A percentile compares a stretch with the other conserved stretches of the same genome.
phyloP scores from a whole-genome alignment of 768 basidiomycete species.

The Trametes cinnabarina region DNA sequence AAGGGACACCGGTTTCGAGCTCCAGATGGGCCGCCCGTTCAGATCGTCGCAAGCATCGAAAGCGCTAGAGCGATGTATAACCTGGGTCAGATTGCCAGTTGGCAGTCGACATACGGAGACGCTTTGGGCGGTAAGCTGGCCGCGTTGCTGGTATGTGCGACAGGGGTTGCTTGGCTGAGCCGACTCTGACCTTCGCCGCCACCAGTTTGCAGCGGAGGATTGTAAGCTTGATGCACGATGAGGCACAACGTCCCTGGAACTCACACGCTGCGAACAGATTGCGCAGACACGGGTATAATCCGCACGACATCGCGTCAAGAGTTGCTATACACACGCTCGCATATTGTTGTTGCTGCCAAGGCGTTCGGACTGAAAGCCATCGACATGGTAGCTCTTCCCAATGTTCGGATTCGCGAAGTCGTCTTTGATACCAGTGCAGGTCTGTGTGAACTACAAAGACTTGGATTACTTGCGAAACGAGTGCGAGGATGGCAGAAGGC shows the following conservation, averaged over 20 bases:
- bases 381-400: conserved; percentile 69
- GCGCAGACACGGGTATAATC: conserved; percentile 82
- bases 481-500: conserved; percentile 69
- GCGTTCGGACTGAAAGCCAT: conserved; percentile 83
- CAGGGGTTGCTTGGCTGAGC: neutral
- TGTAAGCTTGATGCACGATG: conserved; percentile 45
- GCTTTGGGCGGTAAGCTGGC: conserved; percentile 52
- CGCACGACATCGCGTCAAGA: conserved; percentile 74
- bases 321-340: conserved; percentile 79
- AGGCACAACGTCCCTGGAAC: neutral
- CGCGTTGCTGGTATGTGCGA: conserved; percentile 60
- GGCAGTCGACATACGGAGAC: conserved; percentile 50
- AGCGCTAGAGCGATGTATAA: conserved; percentile 72
- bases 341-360: conserved; percentile 77
- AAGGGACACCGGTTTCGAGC: conserved; percentile 20
- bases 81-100: conserved; percentile 66
- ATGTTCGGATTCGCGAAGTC: neutral
- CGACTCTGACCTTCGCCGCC: too few relatives aligned
- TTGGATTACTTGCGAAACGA: conserved; percentile 64
- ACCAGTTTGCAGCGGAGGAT: conserved; percentile 92
- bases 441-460: conserved; percentile 87
- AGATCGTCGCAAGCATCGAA: conserved; percentile 81
- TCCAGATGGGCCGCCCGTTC: conserved; percentile 37
- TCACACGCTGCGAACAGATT: conserved; percentile 49
- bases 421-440: conserved; percentile 40